Conservation (phyloP, 208 protist species). For the Leptomonas pyrrhocoris region DNA sequence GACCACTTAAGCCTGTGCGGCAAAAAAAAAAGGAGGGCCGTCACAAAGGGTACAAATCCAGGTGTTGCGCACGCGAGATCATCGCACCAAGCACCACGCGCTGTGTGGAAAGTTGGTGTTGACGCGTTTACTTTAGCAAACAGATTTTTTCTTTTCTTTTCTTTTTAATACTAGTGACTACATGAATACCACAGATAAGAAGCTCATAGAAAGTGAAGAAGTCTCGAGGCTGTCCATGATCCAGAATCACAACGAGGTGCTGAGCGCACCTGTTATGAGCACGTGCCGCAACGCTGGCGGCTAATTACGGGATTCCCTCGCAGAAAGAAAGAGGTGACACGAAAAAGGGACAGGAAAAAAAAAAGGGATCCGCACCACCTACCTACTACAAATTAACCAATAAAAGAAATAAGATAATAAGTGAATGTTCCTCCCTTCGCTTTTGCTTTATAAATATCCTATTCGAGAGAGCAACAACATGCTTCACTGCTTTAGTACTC, state of each 20-base stretch:
- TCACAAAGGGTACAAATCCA: too few species aligned
- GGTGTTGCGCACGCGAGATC: too few species aligned
- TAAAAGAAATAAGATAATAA: constrained; percentile 22
- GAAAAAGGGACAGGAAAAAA: constrained; percentile 10
- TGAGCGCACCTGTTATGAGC: constrained; percentile 3
- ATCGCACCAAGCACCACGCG: too few species aligned
- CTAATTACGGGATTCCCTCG: neutral
- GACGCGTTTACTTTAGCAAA: too few species aligned
- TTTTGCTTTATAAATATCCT: constrained; percentile 8
- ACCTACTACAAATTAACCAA: constrained; percentile 10
- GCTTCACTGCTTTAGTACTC: constrained; percentile 66
- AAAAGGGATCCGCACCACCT: constrained; percentile 18
- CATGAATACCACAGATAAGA: constrained; percentile 1
- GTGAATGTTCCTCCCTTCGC: constrained; percentile 5
- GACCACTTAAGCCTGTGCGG: too few species aligned
- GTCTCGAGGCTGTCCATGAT: neutral
- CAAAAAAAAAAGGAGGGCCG: too few species aligned
- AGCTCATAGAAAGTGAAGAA: constrained; percentile 19
- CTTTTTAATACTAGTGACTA: constrained; percentile 16
- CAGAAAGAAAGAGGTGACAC: constrained; percentile 21
- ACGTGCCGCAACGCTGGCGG: neutral
- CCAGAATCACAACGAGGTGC: neutral
- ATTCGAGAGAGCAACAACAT: constrained; percentile 11
- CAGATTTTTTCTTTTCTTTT: neutral
- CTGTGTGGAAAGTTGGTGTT: too few species aligned